phyloP scores from a whole-genome alignment of 106 monocot genomes.

The Hemerocallis citrina region DNA sequence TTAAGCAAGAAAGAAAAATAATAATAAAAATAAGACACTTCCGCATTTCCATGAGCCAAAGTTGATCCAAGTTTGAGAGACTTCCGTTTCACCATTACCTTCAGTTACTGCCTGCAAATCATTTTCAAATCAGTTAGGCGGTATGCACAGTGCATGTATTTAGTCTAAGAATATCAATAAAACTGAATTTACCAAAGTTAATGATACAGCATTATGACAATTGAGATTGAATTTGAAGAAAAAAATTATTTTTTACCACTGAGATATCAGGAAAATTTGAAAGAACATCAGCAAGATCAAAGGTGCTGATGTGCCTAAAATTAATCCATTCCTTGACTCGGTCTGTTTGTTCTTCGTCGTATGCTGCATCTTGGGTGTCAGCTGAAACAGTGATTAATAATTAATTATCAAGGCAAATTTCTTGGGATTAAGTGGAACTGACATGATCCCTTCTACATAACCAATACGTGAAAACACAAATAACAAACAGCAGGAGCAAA shows the following conservation, averaged over 20 bases:
- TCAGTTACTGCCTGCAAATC: conserved; percentile 78
- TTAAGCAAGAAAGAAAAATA: not conserved
- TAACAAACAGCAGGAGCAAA: not conserved
- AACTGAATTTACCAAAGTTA: not conserved
- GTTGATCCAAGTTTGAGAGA: not conserved
- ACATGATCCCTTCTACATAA: not conserved
- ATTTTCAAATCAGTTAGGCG: not conserved
- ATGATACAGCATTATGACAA: not conserved
- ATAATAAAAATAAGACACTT: not conserved
- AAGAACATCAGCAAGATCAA: conserved; percentile 69
- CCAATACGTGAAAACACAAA: too few species aligned
- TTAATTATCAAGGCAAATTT: not conserved
- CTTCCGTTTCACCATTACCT: conserved; percentile 38
- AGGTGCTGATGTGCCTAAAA: conserved; percentile 39
- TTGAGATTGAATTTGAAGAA: not conserved
- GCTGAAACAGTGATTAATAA: conserved; percentile 22
- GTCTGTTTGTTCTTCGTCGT: conserved; percentile 54
- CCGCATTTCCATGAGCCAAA: conserved; percentile 1
- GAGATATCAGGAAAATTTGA: conserved; percentile 80
- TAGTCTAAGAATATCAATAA: not conserved
- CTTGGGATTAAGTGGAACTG: not conserved
- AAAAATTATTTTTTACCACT: conserved; percentile 31
- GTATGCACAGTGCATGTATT: not conserved
- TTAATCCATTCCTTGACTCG: conserved; percentile 72
- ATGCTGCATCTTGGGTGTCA: conserved; percentile 85